Base-by-base conservation (phyloP, 2,329 filamentous ascomycete species). In the Immersiporthe knoxdaviesiana region DNA sequence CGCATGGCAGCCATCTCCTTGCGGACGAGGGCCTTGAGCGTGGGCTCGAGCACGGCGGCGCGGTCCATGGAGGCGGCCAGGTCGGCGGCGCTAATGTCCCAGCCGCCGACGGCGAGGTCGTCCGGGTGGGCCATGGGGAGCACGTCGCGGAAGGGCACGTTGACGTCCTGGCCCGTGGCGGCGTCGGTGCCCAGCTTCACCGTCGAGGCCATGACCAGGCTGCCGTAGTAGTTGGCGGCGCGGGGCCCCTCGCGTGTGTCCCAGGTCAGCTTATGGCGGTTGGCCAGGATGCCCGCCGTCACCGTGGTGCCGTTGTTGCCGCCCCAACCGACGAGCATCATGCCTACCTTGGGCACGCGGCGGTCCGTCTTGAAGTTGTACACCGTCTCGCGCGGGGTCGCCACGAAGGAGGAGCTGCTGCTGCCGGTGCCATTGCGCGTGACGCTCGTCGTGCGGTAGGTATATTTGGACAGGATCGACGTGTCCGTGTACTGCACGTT, bases 281-380 rank as follows among this genome's bases (percentile, higher is more conserved):
- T 99, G 82, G 95, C 96, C 79, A 99, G 88, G 82, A 99, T 97
- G 80, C 95, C 96, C 72, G 96, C 96, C 70, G 96, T 98, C 72
- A 99, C 93, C 69, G 96, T 99, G 74, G 93, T 93, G 74, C 96
- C 96, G 79, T 99, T 99, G 89, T 99, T 99, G 78, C 96, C 96
- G 82, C 96, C 96, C 90, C 92, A 95, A 73, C 96, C 96, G 74
- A 99, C 95, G 74, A 99, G 88, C 96, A 99, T 98, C 84, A 97
- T 88, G 78, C 96, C 96, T 74, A 93, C 88, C 87, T 95, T 97
- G 82, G 94, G 93, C 70, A 98, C 88, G 82, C 92, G 92, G 80
- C 95, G 93, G 79, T 97, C 92, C 77, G 96, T 92, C 87, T 97
- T 97, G 91, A 99, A 98, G 85, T 97, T 91, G 81, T 98, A 99